A percentile compares a stretch with the other conserved stretches of the same genome.
Conservation (phyloP, 2,329 filamentous ascomycete species). For the Juglanconis sp. region DNA sequence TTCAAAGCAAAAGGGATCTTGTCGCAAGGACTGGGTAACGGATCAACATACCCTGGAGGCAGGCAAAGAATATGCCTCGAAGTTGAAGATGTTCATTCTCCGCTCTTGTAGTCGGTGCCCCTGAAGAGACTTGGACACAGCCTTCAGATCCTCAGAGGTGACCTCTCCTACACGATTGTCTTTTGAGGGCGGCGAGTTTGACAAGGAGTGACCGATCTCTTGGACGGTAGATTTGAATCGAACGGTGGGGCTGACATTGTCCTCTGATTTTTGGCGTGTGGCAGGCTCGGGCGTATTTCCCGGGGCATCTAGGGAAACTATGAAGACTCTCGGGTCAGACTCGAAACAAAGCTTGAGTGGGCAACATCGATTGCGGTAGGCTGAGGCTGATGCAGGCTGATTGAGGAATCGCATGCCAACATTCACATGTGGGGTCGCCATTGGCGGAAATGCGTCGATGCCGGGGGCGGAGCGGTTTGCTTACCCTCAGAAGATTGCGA, state of each 20-base stretch:
- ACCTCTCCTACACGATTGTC: constrained; percentile 30
- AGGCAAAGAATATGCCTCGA: constrained; percentile 87
- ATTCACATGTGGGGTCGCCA: constrained; percentile 3
- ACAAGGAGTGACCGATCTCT: constrained; percentile 54
- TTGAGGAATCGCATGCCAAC: neutral
- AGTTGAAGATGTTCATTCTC: constrained; percentile 81
- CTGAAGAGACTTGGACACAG: constrained; percentile 70
- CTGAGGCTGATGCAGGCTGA: neutral
- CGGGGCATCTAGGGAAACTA: constrained; percentile 1
- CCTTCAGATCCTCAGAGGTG: constrained; percentile 63
- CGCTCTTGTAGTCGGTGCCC: constrained; percentile 75
- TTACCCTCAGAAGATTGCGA: constrained; percentile 7
- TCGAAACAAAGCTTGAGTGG: neutral
- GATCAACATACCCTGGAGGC: constrained; percentile 67
- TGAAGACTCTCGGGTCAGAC: constrained; percentile 1
- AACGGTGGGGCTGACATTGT: constrained; percentile 48
- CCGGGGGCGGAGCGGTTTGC: constrained; percentile 13
- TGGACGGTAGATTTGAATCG: constrained; percentile 70
- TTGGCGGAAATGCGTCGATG: constrained; percentile 9
- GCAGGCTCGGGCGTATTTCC: constrained; percentile 7
- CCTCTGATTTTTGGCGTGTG: constrained; percentile 22
- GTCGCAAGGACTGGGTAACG: constrained; percentile 24
- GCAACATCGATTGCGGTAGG: neutral
- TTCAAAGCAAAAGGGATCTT: constrained; percentile 11
- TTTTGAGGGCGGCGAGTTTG: constrained; percentile 20